Percentiles rank a stretch among this genome's conserved stretches.
Conservation (phyloP, 805 yeast genomes). For the Myxozyma monticola region DNA sequence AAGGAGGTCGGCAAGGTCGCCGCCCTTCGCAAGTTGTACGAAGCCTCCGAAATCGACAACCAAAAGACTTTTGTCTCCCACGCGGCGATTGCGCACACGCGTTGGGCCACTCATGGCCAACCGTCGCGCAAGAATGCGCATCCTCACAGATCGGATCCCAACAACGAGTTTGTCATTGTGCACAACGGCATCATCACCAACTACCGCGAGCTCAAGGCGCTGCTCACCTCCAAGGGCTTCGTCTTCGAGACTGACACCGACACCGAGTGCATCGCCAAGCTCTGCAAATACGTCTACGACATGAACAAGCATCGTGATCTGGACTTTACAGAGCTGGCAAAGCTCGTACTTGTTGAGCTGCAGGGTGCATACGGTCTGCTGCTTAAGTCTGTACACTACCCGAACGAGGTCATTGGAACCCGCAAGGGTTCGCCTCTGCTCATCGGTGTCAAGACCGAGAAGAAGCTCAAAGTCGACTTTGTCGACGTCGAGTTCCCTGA, state of each 20-base stretch:
- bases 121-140: constrained; percentile 87
- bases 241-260: constrained; percentile 90
- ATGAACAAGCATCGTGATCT: constrained; percentile 68
- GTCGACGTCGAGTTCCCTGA: constrained; percentile 97
- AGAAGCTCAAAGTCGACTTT: constrained; percentile 92
- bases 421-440: constrained; percentile 97
- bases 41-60: constrained; percentile 52
- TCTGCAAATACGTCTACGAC: constrained; percentile 88
- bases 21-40: constrained; percentile 65
- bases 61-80: constrained; percentile 73
- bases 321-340: constrained; percentile 89
- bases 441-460: constrained; percentile 95
- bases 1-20: constrained; percentile 91
- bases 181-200: constrained; percentile 99
- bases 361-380: constrained; percentile 98
- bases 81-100: constrained; percentile 96
- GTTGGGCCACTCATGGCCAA: constrained; percentile 99
- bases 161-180: constrained; percentile 83
- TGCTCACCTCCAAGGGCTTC: constrained; percentile 76
- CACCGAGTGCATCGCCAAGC: constrained; percentile 95
- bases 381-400: constrained; percentile 88
- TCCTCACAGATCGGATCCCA: constrained; percentile 87
- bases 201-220: constrained; percentile 84
- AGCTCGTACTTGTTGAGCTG: constrained; percentile 85
- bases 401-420: constrained; percentile 94